These are phyloP conservation scores for Stephania japonica DNA, from an alignment of 164 flowering plant species.

Conservation along the genomic window DNA sequence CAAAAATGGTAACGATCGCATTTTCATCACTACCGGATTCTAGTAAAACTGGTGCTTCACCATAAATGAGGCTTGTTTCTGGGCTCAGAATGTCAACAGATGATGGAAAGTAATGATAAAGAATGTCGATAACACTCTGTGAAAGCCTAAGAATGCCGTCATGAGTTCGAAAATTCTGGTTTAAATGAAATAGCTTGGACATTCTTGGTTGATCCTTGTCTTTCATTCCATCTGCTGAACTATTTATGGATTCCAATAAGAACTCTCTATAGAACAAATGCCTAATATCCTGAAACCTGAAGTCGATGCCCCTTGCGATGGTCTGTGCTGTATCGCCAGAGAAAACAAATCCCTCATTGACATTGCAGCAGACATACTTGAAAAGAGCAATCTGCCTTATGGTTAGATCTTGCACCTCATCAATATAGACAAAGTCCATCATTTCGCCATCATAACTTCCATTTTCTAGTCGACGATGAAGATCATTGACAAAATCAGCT, in stretches of 20 bases:
- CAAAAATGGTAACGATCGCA: slow-evolving; percentile 56
- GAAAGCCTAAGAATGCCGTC: slow-evolving; percentile 62
- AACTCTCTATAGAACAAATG: slow-evolving; percentile 58
- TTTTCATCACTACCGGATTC: slow-evolving; percentile 52
- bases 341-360: slow-evolving; percentile 66
- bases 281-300: slow-evolving; percentile 28
- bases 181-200: slow-evolving; percentile 44
- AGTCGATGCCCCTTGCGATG: slow-evolving; percentile 42
- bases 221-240: slow-evolving; percentile 14
- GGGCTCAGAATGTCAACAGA: slow-evolving; percentile 51
- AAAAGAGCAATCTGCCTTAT: slow-evolving; percentile 73
- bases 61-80: slow-evolving; percentile 60
- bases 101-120: slow-evolving; percentile 52
- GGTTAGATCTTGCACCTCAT: slow-evolving; percentile 83
- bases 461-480: slow-evolving; percentile 40
- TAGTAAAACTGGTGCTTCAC: slow-evolving; percentile 69
- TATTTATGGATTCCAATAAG: slow-evolving; percentile 22
- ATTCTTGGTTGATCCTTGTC: slow-evolving; percentile 32
- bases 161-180: slow-evolving; percentile 75
- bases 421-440: slow-evolving; percentile 70
- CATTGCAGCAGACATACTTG: slow-evolving; percentile 55
- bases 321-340: slow-evolving; percentile 87
- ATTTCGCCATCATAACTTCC: slow-evolving; percentile 34
- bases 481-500: slow-evolving; percentile 65
- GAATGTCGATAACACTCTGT: slow-evolving; percentile 56